Conservation (phyloP, 495 filamentous ascomycete species). For the Cercophora sp. region DNA sequence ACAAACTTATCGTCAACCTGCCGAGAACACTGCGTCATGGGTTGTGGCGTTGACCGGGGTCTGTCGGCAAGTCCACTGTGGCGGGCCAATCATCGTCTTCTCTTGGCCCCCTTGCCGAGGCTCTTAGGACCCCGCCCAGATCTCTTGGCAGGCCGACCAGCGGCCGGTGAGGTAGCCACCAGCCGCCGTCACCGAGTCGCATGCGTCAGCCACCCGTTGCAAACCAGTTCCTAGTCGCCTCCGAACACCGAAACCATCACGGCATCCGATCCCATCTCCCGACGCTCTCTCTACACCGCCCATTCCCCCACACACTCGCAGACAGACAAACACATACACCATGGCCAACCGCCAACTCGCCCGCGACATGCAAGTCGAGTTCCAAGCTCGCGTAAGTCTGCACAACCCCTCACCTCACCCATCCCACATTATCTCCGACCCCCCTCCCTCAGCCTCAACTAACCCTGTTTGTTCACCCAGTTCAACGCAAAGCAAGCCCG, state of each 20-base stretch:
- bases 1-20: too few species aligned
- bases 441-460: background rate
- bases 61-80: background rate
- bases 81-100: background rate
- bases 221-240: too few species aligned
- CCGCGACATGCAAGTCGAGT: slow-evolving; percentile 50
- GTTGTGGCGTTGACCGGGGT: slow-evolving; percentile 9
- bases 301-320: background rate
- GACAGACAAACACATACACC: slow-evolving; percentile 16
- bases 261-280: background rate
- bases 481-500: slow-evolving; percentile 84
- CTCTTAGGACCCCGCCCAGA: too few species aligned
- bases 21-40: slow-evolving; percentile 3
- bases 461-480: slow-evolving; percentile 33
- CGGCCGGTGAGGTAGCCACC: background rate
- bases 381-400: slow-evolving; percentile 44
- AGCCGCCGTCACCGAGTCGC: background rate
- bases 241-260: slow-evolving; percentile 13
- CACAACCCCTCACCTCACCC: background rate
- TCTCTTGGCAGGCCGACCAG: background rate
- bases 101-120: background rate
- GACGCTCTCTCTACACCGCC: background rate
- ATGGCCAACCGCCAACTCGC: slow-evolving; percentile 51
- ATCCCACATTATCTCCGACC: background rate
- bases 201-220: slow-evolving; percentile 13